phyloP scores from a whole-genome alignment of 2,329 filamentous ascomycete species.

The Aspergillus intermedius region DNA sequence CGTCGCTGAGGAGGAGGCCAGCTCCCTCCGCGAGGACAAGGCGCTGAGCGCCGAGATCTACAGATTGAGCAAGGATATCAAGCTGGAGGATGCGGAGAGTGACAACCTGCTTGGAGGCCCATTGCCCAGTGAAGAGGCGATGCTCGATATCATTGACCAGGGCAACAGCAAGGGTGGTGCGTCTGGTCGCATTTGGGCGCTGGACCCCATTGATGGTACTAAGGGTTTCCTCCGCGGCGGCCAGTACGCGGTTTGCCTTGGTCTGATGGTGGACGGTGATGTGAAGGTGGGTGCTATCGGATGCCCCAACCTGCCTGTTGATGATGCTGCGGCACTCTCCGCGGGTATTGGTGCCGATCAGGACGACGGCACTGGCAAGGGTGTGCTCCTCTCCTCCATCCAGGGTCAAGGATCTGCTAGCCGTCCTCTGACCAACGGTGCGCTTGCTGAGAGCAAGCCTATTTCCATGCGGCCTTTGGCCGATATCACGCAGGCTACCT shows the following conservation, averaged over 20 bases:
- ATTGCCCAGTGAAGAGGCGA: constrained; percentile 56
- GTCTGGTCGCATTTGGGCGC: constrained; percentile 71
- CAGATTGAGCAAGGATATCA: constrained; percentile 68
- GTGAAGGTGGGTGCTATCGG: constrained; percentile 92
- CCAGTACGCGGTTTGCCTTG: constrained; percentile 94
- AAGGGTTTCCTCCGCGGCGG: constrained; percentile 94
- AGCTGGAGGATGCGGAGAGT: constrained; percentile 59
- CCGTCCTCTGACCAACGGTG: constrained; percentile 58
- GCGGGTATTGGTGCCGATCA: constrained; percentile 68
- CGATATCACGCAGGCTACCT: constrained; percentile 73
- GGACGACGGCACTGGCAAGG: constrained; percentile 66
- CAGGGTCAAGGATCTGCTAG: constrained; percentile 72
- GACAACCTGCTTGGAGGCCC: constrained; percentile 64
- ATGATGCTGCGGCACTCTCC: constrained; percentile 66
- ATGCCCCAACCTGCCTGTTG: constrained; percentile 88
- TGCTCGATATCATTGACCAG: constrained; percentile 54
- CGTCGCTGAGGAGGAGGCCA: constrained; percentile 91
- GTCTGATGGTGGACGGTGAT: constrained; percentile 83
- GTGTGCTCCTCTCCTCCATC: constrained; percentile 83
- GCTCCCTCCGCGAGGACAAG: constrained; percentile 65
- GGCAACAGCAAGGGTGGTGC: constrained; percentile 41
- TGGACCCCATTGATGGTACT: constrained; percentile 96
- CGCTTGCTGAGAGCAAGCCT: constrained; percentile 44
- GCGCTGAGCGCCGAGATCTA: constrained; percentile 71
- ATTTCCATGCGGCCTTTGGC: constrained; percentile 75